These are phyloP conservation scores for Colletotrichum sp. DNA, from an alignment of 2,329 filamentous ascomycete genomes.

Conservation along the genomic window DNA sequence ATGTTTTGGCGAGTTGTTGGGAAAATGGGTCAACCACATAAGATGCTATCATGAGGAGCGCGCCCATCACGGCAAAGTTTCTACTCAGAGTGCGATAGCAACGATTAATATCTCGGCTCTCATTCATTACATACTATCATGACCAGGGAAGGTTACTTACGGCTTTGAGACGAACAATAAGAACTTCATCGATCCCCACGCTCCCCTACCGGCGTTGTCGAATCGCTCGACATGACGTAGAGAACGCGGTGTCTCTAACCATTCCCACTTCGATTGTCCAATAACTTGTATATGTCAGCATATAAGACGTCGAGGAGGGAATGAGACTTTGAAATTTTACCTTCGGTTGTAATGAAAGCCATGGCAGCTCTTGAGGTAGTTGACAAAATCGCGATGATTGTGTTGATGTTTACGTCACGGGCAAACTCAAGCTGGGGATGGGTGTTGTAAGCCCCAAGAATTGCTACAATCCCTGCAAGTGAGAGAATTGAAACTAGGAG, in stretches of 20 bases:
- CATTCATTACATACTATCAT: too few species aligned
- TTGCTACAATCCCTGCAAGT: rapidly evolving
- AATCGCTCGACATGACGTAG: neutral
- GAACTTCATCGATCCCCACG: neutral
- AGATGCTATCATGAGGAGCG: neutral
- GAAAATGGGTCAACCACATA: neutral
- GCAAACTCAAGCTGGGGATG: neutral
- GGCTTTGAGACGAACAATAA: neutral
- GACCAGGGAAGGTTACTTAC: neutral
- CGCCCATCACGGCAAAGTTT: neutral
- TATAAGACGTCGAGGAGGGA: too few species aligned
- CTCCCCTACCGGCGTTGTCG: neutral
- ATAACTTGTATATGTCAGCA: neutral
- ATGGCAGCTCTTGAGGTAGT: rapidly evolving
- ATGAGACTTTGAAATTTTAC: neutral
- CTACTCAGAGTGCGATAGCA: neutral
- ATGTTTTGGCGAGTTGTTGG: neutral
- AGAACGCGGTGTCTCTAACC: neutral
- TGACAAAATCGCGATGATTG: neutral
- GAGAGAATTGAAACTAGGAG: neutral
- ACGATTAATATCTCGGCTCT: too few species aligned
- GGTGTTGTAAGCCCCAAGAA: rapidly evolving
- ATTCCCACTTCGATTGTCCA: neutral
- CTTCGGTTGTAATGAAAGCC: neutral
- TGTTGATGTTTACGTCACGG: neutral